Evolutionary conservation across 306 rosid species (phyloP), one percentile per base, ranked within the genome.

Genomic region (Ormosia emarginata): DNA sequence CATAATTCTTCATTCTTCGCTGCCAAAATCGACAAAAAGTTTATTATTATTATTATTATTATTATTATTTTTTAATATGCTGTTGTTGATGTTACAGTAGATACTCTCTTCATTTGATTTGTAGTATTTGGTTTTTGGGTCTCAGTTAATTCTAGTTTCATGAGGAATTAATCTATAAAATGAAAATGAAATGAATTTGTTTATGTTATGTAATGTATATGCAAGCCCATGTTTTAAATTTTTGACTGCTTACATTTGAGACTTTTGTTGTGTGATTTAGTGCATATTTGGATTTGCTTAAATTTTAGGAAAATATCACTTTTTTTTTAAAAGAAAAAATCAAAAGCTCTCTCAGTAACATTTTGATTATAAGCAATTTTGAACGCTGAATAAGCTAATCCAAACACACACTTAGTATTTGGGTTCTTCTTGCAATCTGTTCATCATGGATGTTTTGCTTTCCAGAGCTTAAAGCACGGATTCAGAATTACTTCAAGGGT

Each of bases 401-500:
- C 24, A 24, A 24, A 24, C 24, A 24, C 24, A 24, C 24, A 24
- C 24, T 24, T 24, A 18, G 18, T 17, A 5, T 34, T 17, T 53
- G 8, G 15, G 80, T 8, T 44, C 71, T 68, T 18, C 44, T 15
- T 68, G 32, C 34, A 18, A 62, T 18, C 12, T 67, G 18, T 58
- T 15, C 12, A n/a, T 53, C 6, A 5, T 50, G 40, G 46, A 12
- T 58, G 15, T 30, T 61, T 24, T 53, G 70, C 13, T 81, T 68
- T 6, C 14, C 81, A 95, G 99, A 91, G 80, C 74, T 96, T 72
- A 96, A 90, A 77, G 5, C 17, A 13, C 82, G 76, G 86, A 88
- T 96, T 46, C 78, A 90, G n/a, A 85, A 81, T 11, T 96, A 92
- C 91, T 80, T 92, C 44, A 87, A 83, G 84, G 97, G 93, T 2